These are phyloP conservation scores for Lipomyces yamanashiensis DNA, from an alignment of 805 yeast genomes.

Conservation along the genomic window DNA sequence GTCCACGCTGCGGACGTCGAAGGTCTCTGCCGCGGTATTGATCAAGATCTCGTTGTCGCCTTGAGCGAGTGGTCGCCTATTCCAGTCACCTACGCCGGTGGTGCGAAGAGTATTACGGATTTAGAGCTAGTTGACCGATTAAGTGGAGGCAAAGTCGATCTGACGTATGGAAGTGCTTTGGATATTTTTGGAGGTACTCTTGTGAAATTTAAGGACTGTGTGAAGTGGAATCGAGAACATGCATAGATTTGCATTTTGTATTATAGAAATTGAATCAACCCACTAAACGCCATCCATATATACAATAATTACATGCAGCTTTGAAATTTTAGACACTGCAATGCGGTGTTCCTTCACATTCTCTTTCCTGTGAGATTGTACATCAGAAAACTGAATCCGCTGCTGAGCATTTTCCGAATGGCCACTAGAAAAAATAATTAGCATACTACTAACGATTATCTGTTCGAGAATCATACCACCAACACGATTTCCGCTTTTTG, in stretches of 20 bases:
- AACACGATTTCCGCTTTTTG: constrained; percentile 11
- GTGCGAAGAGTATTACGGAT: constrained; percentile 79
- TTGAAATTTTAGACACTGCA: not conserved
- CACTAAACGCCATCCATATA: not conserved
- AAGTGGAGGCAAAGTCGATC: constrained; percentile 82
- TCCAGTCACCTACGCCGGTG: constrained; percentile 95
- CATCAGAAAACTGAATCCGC: not conserved
- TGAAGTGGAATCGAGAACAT: constrained; percentile 63
- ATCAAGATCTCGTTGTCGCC: constrained; percentile 69
- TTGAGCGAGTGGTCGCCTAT: constrained; percentile 79
- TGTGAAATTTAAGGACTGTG: constrained; percentile 76
- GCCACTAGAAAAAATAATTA: not conserved
- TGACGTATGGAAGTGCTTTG: constrained; percentile 89
- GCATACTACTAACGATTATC: not conserved
- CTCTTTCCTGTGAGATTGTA: not conserved
- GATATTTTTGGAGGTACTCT: constrained; percentile 92
- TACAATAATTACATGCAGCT: not conserved
- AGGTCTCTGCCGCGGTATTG: constrained; percentile 93
- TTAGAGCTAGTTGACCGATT: constrained; percentile 65
- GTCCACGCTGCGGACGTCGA: constrained; percentile 99
- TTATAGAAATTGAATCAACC: not conserved
- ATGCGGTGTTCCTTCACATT: not conserved
- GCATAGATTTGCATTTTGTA: constrained; percentile 10
- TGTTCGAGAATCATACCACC: constrained; percentile 15
- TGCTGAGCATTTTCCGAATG: not conserved